phyloP scores from a whole-genome alignment of 1,139 yeast genomes.

The Taphrina sp. region DNA sequence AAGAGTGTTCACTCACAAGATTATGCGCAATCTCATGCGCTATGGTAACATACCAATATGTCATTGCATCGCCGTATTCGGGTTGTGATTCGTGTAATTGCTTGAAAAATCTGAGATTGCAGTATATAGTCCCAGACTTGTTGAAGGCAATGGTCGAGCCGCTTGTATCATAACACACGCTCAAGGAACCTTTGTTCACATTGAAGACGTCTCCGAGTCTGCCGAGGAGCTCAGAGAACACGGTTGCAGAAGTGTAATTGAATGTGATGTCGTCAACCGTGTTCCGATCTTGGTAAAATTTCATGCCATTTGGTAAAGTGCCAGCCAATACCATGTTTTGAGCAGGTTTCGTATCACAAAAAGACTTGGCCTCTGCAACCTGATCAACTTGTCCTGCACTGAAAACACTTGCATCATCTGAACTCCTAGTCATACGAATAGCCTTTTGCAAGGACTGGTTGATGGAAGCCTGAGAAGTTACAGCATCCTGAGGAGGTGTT shows the following conservation, averaged over 20 bases:
- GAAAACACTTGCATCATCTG: slow-evolving; percentile 12
- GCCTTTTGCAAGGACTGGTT: slow-evolving; percentile 19
- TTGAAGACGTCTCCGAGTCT: slow-evolving; percentile 37
- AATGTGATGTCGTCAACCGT: not conserved
- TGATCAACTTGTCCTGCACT: slow-evolving; percentile 4
- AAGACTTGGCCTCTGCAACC: slow-evolving; percentile 26
- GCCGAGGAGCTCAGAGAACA: slow-evolving; percentile 33
- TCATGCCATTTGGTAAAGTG: slow-evolving; percentile 15
- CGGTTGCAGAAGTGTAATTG: not conserved
- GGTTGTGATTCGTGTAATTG: slow-evolving; percentile 33
- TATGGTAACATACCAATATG: slow-evolving; percentile 46
- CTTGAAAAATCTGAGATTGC: slow-evolving; percentile 44
- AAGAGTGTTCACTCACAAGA: slow-evolving; percentile 45
- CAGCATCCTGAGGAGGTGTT: slow-evolving; percentile 10
- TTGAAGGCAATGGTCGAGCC: slow-evolving; percentile 46
- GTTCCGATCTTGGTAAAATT: slow-evolving; percentile 8
- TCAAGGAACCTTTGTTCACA: slow-evolving; percentile 39
- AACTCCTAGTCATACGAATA: slow-evolving; percentile 6
- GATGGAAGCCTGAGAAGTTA: slow-evolving; percentile 8
- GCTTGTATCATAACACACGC: slow-evolving; percentile 42
- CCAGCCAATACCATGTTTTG: slow-evolving; percentile 9
- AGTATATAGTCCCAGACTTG: slow-evolving; percentile 45
- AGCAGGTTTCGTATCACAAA: slow-evolving; percentile 26
- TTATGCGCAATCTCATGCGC: slow-evolving; percentile 51
- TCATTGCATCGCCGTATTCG: slow-evolving; percentile 3